Percentiles rank a stretch among this genome's conserved stretches.
Conservation (phyloP, 345 rosid genomes). For the Rubroshorea leprosula region DNA sequence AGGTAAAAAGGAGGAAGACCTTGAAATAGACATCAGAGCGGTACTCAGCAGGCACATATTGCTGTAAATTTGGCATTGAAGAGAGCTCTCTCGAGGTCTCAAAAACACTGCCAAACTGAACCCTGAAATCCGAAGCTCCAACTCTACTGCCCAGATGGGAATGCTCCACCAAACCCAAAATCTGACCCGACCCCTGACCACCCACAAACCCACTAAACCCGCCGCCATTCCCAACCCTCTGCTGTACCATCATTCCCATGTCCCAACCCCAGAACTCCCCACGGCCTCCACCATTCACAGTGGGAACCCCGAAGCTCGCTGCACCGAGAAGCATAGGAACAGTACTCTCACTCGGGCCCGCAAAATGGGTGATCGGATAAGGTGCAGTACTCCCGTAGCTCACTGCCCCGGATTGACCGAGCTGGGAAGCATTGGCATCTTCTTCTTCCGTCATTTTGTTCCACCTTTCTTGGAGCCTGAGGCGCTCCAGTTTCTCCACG, state of each 20-base stretch:
- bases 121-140: conserved; percentile 15
- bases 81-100: conserved; percentile 75
- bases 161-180: conserved; percentile 9
- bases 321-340: conserved; percentile 35
- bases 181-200: conserved; percentile 21
- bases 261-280: conserved; percentile 29
- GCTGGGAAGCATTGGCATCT: conserved; percentile 1
- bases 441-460: conserved; percentile 35
- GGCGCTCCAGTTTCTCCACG: conserved; percentile 60
- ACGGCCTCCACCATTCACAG: conserved; percentile 11
- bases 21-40: conserved; percentile 44
- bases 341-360: conserved; percentile 17
- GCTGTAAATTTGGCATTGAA: conserved; percentile 69
- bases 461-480: conserved; percentile 34
- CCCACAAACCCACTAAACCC: conserved; percentile 19
- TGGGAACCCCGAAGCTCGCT: conserved; percentile 19
- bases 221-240: conserved; percentile 14
- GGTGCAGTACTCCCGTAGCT: not conserved
- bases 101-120: conserved; percentile 12
- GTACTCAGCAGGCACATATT: conserved; percentile 21
- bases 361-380: not conserved
- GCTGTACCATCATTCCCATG: conserved; percentile 9
- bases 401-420: not conserved
- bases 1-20: conserved; percentile 29
- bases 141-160: not conserved